Evolutionary conservation across 192 early-diverging fungal genomes (phyloP).

Genomic region (Chytriomyces confervae): DNA sequence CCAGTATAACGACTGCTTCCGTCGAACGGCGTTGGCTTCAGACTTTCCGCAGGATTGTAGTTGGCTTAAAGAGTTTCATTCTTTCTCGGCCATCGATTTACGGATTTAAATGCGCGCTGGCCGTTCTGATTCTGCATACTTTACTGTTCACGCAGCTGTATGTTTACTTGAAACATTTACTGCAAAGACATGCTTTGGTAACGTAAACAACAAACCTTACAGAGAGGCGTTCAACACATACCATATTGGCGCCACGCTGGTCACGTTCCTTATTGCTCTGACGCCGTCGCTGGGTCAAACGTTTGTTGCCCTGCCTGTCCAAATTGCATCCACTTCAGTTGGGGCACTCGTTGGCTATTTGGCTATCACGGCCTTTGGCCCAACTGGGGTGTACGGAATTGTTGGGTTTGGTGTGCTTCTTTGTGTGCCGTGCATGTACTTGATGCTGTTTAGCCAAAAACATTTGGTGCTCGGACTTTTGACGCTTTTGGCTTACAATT

Average conservation of each 20-base stretch:
- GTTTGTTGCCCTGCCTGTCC: neutral
- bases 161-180: neutral
- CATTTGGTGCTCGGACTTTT: conserved; percentile 16
- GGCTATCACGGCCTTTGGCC: neutral
- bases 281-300: conserved; percentile 20
- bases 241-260: neutral
- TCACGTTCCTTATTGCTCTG: conserved; percentile 13
- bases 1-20: neutral
- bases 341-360: neutral
- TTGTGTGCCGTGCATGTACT: conserved; percentile 3
- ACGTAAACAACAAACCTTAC: neutral
- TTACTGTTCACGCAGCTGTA: neutral
- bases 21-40: neutral
- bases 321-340: conserved; percentile 13
- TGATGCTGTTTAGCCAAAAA: conserved; percentile 11
- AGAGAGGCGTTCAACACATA: neutral
- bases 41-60: neutral
- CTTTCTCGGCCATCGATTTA: neutral
- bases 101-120: conserved; percentile 15
- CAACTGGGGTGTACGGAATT: conserved; percentile 1
- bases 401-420: conserved; percentile 14
- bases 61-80: neutral
- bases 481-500: conserved; percentile 18
- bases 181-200: neutral
- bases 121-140: neutral